Conservation (phyloP, 1,284 basidiomycete genomes). For the Pisolithus thermaeus region DNA sequence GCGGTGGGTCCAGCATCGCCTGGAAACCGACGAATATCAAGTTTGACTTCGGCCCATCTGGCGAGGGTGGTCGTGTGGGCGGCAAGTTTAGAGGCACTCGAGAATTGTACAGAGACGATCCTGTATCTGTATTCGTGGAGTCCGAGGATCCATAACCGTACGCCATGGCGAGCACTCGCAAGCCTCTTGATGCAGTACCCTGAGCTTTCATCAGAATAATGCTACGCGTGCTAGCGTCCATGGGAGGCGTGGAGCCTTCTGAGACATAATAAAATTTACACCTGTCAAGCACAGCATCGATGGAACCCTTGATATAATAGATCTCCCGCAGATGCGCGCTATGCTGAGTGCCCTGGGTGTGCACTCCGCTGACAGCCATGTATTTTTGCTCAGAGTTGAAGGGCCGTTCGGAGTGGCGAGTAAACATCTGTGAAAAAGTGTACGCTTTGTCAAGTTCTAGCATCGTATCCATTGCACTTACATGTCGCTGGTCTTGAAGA, state of each 20-base stretch:
- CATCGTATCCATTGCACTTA: slow-evolving; percentile 30
- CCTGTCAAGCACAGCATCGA: slow-evolving; percentile 80
- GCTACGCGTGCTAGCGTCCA: slow-evolving; percentile 64
- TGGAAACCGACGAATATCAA: slow-evolving; percentile 90
- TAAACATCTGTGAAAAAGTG: slow-evolving; percentile 51
- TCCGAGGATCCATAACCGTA: slow-evolving; percentile 69
- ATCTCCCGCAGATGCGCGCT: slow-evolving; percentile 54
- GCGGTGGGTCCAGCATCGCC: slow-evolving; percentile 93
- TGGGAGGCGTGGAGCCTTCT: slow-evolving; percentile 73
- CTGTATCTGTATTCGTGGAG: slow-evolving; percentile 24
- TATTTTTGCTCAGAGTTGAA: slow-evolving; percentile 93
- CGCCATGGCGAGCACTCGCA: slow-evolving; percentile 89
- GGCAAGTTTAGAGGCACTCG: slow-evolving; percentile 9
- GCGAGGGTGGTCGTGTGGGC: slow-evolving; percentile 24
- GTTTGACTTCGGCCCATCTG: slow-evolving; percentile 45
- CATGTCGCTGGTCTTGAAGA: slow-evolving; percentile 65
- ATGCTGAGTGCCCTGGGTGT: slow-evolving; percentile 33
- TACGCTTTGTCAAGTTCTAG: slow-evolving; percentile 2
- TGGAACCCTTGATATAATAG: slow-evolving; percentile 90
- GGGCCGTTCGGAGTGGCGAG: slow-evolving; percentile 74
- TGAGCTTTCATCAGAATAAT: slow-evolving; percentile 70
- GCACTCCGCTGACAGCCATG: slow-evolving; percentile 82
- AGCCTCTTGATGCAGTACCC: slow-evolving; percentile 66
- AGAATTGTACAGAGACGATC: slow-evolving; percentile 14
- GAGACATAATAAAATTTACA: slow-evolving; percentile 87